phyloP scores from a whole-genome alignment of 1,284 basidiomycete genomes.

The Testicularia cyperi region DNA sequence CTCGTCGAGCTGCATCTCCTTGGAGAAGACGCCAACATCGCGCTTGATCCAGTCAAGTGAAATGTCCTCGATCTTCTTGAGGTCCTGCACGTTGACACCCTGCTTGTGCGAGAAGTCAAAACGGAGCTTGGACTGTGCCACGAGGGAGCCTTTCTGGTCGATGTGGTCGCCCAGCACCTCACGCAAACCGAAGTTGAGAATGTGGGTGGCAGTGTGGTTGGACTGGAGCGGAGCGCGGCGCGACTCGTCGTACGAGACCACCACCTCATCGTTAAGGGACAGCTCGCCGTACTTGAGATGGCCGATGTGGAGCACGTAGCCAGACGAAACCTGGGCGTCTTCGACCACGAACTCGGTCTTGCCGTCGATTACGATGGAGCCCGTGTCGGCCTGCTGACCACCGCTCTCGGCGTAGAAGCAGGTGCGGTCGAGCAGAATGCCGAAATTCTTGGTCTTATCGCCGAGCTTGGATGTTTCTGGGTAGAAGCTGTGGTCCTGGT shows the following conservation, averaged over 20 bases:
- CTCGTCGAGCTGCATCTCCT: conserved; percentile 78
- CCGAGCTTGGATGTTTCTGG: conserved; percentile 52
- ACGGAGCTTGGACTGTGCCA: conserved; percentile 89
- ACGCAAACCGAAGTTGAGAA: conserved; percentile 89
- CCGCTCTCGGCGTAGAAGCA: conserved; percentile 97
- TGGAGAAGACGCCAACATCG: conserved; percentile 83
- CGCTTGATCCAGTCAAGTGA: conserved; percentile 85
- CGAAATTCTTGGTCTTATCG: conserved; percentile 69
- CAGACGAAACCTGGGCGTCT: conserved; percentile 84
- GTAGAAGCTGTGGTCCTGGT: conserved; percentile 76
- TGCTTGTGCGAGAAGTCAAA: conserved; percentile 99
- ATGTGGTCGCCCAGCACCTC: conserved; percentile 94
- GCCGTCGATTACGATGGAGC: conserved; percentile 88
- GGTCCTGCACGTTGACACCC: conserved; percentile 73
- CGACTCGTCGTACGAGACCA: conserved; percentile 72
- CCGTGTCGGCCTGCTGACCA: conserved; percentile 95
- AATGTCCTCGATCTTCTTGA: conserved; percentile 79
- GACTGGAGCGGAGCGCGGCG: conserved; percentile 92
- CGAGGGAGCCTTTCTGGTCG: conserved; percentile 96
- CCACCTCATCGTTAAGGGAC: conserved; percentile 70
- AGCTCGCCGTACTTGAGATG: conserved; percentile 76
- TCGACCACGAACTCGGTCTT: conserved; percentile 88
- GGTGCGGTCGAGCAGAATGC: conserved; percentile 87
- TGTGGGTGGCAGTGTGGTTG: conserved; percentile 98
- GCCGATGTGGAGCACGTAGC: conserved; percentile 87